A percentile compares a stretch with the other conserved stretches of the same genome.
Evolutionary conservation across 1,284 basidiomycete genomes (phyloP).

Genomic region (Cutaneotrichosporon mucoides): DNA sequence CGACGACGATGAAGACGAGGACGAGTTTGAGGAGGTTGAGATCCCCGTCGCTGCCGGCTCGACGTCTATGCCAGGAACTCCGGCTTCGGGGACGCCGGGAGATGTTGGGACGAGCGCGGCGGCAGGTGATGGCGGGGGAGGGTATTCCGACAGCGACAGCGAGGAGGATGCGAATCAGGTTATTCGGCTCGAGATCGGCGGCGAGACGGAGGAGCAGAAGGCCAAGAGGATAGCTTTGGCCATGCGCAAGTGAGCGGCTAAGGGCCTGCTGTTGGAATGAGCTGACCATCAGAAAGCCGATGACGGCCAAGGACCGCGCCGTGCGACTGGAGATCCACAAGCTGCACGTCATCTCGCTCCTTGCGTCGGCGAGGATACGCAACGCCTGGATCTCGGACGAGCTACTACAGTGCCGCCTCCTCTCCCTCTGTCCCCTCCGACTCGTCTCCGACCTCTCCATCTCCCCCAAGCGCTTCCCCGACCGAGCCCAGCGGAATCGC

Average conservation of each 20-base stretch:
- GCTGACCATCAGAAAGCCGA: slow-evolving; percentile 37
- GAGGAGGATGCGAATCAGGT: slow-evolving; percentile 29
- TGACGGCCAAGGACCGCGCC: slow-evolving; percentile 59
- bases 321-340: slow-evolving; percentile 77
- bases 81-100: slow-evolving; percentile 15
- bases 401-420: slow-evolving; percentile 66
- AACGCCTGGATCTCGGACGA: slow-evolving; percentile 83
- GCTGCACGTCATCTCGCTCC: slow-evolving; percentile 72
- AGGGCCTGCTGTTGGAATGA: too few species aligned
- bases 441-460: slow-evolving; percentile 78
- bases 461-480: slow-evolving; percentile 75
- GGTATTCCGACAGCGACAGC: slow-evolving; percentile 14
- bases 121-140: neutral
- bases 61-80: slow-evolving; percentile 27
- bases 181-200: slow-evolving; percentile 41
- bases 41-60: slow-evolving; percentile 33
- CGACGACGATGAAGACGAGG: slow-evolving; percentile 33
- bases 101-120: neutral
- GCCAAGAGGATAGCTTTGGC: slow-evolving; percentile 37
- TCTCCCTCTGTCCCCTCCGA: slow-evolving; percentile 74
- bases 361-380: slow-evolving; percentile 69
- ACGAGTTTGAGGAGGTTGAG: slow-evolving; percentile 46
- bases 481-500: slow-evolving; percentile 70
- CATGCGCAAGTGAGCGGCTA: slow-evolving; percentile 42
- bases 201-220: slow-evolving; percentile 41